Percentiles rank a stretch among this genome's conserved stretches.
Evolutionary conservation across 306 rosid species (phyloP).

Genomic region (Alnus glutinosa): DNA sequence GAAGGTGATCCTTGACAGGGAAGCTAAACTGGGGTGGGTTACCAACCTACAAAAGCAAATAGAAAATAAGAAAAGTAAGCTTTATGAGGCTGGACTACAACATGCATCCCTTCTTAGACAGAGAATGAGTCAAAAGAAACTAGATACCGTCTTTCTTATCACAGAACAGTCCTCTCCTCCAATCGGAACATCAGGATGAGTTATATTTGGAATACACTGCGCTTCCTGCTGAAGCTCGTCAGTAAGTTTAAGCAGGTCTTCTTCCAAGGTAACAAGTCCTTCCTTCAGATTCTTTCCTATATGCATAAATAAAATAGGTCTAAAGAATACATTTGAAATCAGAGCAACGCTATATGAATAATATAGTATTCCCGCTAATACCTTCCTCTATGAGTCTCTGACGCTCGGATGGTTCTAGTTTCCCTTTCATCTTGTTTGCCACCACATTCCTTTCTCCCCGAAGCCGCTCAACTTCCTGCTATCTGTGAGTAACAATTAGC

Average conservation of each 20-base stretch:
- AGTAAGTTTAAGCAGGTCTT: slow-evolving; percentile 70
- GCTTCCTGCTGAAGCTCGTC: slow-evolving; percentile 91
- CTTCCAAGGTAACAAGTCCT: slow-evolving; percentile 72
- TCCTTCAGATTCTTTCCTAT: slow-evolving; percentile 93
- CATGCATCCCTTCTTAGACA: neutral
- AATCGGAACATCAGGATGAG: slow-evolving; percentile 88
- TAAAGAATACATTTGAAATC: slow-evolving; percentile 14
- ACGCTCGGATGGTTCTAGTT: slow-evolving; percentile 76
- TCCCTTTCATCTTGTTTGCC: slow-evolving; percentile 95
- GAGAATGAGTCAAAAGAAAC: slow-evolving; percentile 15
- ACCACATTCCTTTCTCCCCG: slow-evolving; percentile 87
- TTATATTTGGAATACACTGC: slow-evolving; percentile 78
- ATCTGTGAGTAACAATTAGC: slow-evolving; percentile 79
- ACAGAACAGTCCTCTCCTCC: slow-evolving; percentile 84
- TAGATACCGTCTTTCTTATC: slow-evolving; percentile 62
- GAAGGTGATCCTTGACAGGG: slow-evolving; percentile 84
- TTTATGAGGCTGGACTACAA: slow-evolving; percentile 16
- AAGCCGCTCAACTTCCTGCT: slow-evolving; percentile 97
- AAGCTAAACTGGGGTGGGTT: slow-evolving; percentile 62
- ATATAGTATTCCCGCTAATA: slow-evolving; percentile 27
- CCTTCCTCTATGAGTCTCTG: slow-evolving; percentile 88
- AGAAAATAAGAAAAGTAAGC: slow-evolving; percentile 18
- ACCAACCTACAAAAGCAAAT: slow-evolving; percentile 58
- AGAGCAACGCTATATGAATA: slow-evolving; percentile 8
- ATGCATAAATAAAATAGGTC: slow-evolving; percentile 6